Evolutionary conservation across 2,329 filamentous ascomycete species (phyloP), one percentile per base, ranked within the genome.

Genomic region (Scedosporium minutisporum): DNA sequence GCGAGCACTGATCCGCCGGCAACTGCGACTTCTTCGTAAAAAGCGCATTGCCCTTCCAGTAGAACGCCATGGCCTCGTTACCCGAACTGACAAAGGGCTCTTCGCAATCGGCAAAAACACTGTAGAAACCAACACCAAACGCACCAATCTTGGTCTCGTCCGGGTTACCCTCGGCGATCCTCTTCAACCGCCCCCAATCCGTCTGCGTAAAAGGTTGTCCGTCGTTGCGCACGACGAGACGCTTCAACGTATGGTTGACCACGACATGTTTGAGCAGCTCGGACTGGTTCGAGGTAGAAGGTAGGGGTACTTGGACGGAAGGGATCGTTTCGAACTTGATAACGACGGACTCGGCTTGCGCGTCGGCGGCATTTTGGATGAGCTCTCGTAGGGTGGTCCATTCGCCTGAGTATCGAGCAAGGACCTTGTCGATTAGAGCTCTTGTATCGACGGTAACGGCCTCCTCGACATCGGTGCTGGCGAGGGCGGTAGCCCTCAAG

Each of bases 131-230:
- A 38, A 99, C 95, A 67, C 95, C 95, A 73, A 99, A 99, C 3
- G 95, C 96, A 62, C 95, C 95, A 69, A 99, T 99, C 79, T 99
- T 99, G 57, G 93, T 97, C 77, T 99, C 95, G 73, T 99, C 95
- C 0, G 95, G 95, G 71, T 99, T 99, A 57, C 95, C 96, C 74
- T 99, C 95, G n/a, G 95, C 96, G 66, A 99, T 99, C 65, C 93
- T 87, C 80, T 97, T 97, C 66, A 99, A 74, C 62, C 95, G 85
- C 57, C 87, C 87, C 95, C 95, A 99, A 75, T 99, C 95, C 18
- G 92, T 96, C 69, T 89, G 84, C 60, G 86, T 89, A 71, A 99
- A 99, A 0, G 91, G 83, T 66, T 91, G 84, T 42, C 95, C 95
- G 75, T 99, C 89, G 70, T 99, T 99, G 65, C 91, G 89, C 6